Base-by-base conservation (phyloP, 202 grass and related monocot genomes). In the Zizania palustris region DNA sequence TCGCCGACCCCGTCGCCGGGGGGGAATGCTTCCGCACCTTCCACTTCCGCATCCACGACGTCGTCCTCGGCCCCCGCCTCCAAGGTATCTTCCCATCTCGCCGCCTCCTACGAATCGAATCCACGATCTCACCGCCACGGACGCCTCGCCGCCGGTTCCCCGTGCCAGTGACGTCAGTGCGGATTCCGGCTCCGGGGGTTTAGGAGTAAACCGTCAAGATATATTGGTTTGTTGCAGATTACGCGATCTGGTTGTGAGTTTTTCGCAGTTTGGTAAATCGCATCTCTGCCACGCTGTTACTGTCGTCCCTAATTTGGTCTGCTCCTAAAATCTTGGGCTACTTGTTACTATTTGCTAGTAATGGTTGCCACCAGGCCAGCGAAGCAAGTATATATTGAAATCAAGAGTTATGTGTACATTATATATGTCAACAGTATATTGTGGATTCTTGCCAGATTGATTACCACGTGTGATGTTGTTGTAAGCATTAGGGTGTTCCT, bases 1-100 rank as follows among this genome's bases (percentile, higher is more conserved):
- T 95, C 75, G 83, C 73, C 7, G 85, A 49, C 54, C 75, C 73
- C 21, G 79, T 79, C 11, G 68, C 69, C 0, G 70, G 58, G 11
- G 81, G 80, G 57, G 88, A 85, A 0, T 95, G 95, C 83, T 98
- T 98, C 87, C 83, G 79, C 39, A 89, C 81, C 75, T 93, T 74
- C 78, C 89, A 95, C 77, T 98, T 98, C 81, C 87, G 96, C 71
- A 95, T 98, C 91, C 96, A 90, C 80, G 85, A 92, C 80, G 67
- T 98, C 66, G 35, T 67, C 16, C 89, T 98, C 59, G 75, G 81
- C 78, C 71, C 81, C 5, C 76, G 72, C 71, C 50, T 76, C 50
- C 86, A 80, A 84, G 86, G 86, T 88, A 42, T 14, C 4, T 0
- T 21, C 15, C 48, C 7, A 0, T 22, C 36, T 1, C n/a, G 1